Base-by-base conservation (phyloP, 2,329 filamentous ascomycete genomes). In the Colletotrichum sp. region DNA sequence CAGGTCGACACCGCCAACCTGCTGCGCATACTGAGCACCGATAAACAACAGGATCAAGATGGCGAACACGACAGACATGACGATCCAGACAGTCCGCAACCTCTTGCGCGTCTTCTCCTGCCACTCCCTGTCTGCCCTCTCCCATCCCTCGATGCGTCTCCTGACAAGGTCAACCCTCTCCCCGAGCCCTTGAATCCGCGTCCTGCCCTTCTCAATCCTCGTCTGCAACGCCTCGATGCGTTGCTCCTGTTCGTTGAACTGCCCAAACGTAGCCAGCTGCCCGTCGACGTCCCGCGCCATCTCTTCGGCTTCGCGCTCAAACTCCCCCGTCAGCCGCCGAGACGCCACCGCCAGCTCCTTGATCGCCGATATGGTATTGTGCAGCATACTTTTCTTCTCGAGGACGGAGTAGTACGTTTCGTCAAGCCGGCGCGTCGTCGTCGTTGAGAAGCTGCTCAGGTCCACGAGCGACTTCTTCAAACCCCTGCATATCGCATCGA, bases 361-460 rank as follows among this genome's bases (percentile, higher is more conserved):
- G 32, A 96, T 86, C 4, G 89, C 90, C 8, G 87, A 83, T 52
- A 96, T 90, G 1, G 92, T 95, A 78, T 87, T 89, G 70, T 93
- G 92, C 49, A 96, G 86, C 1, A 88, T 83, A 66, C 89, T 89
- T 65, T 94, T 88, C 81, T 93, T 95, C 81, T 95, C 92, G 34
- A 95, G 87, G 12, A 96, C 90, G 1, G 91, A 90, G 78, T 94
- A 94, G 85, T 96, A 96, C 5, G 93, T 93, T 75, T 94, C 91
- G 82, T 96, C 94, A 57, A 96, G 90, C 39, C 90, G 90, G 76
- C 90, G 88, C 19, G 92, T 94, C 29, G 92, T 91, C 27, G 88
- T 85, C 71, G 91, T 88, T 27, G 93, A 93, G 82, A 92, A 89
- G 36, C 89, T 85, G 79, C 89, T 89, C 13, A 96, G 87, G 65